phyloP scores from a whole-genome alignment of 805 yeast species.

The Candida namnaoensis region DNA sequence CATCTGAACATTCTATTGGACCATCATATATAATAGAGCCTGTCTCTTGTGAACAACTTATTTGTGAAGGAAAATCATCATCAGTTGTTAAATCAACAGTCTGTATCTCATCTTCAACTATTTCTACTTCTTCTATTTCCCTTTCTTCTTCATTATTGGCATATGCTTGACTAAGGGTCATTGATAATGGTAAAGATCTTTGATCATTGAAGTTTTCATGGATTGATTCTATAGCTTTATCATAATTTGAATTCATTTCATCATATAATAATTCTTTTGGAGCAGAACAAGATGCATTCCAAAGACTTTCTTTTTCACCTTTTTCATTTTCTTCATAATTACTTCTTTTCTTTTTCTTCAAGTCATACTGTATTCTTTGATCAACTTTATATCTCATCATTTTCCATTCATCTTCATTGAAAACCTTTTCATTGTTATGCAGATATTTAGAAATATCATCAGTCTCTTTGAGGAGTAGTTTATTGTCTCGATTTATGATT shows the following conservation, averaged over 20 bases:
- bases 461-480: neutral
- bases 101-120: no score
- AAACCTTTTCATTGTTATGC: neutral
- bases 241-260: no score
- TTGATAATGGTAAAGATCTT: neutral
- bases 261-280: no score
- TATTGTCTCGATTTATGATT: neutral
- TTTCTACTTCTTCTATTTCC: neutral
- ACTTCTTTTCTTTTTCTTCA: no score
- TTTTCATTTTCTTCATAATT: no score
- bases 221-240: neutral
- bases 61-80: no score
- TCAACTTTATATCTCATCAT: neutral
- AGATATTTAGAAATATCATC: neutral
- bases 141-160: neutral
- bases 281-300: no score
- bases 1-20: neutral
- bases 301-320: no score
- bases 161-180: neutral
- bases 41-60: neutral
- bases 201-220: no score
- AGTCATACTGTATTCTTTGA: no score
- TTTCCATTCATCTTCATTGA: neutral
- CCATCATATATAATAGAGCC: neutral
- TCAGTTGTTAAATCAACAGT: no score